A percentile compares a stretch with the other conserved stretches of the same genome.
Conservation (phyloP, 148 eudicot species). For the Heliamphora exappendiculata region DNA sequence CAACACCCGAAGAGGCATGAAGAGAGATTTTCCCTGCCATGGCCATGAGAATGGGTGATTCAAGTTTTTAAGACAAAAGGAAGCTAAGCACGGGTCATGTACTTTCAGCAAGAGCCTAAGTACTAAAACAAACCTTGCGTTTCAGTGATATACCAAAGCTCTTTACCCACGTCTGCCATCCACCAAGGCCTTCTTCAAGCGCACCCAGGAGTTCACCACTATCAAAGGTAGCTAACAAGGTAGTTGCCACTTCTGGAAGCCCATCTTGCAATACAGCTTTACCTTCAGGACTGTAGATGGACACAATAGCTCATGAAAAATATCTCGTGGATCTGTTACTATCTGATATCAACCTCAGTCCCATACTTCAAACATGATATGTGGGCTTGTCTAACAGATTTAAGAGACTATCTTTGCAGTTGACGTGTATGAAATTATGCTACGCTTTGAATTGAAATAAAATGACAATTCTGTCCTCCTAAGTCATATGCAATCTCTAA, state of each 20-base stretch:
- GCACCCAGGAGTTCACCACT: conserved; percentile 64
- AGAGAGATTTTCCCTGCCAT: conserved; percentile 82
- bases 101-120: not conserved
- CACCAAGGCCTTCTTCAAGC: conserved; percentile 68
- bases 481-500: not conserved
- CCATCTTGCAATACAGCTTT: conserved; percentile 67
- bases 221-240: conserved; percentile 72
- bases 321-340: not conserved
- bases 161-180: conserved; percentile 94
- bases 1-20: conserved; percentile 94
- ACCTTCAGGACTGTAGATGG: conserved; percentile 60
- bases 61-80: not conserved
- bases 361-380: not conserved
- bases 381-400: not conserved
- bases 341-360: not conserved
- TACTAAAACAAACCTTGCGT: conserved; percentile 63
- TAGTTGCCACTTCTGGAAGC: conserved; percentile 60
- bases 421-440: not conserved
- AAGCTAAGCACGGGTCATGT: not conserved
- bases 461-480: not conserved
- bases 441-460: not conserved
- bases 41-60: conserved; percentile 1
- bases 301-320: not conserved
- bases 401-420: not conserved
- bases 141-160: conserved; percentile 72